Evolutionary conservation across 2,329 filamentous ascomycete species (phyloP).

Genomic region (Cladophialophora bantiana): DNA sequence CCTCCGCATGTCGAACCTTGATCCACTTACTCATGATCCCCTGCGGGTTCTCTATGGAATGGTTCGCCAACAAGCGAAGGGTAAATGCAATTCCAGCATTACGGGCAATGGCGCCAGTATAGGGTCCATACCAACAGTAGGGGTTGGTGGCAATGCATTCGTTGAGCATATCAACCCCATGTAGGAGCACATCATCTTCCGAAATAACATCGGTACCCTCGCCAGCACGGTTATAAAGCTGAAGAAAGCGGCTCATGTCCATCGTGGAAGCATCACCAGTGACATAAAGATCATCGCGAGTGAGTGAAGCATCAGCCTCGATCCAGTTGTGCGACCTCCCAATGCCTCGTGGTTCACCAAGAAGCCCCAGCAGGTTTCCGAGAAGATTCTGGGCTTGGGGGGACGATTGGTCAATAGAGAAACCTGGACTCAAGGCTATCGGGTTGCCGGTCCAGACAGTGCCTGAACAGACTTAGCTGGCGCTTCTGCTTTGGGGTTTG

Average conservation of each 20-base stretch:
- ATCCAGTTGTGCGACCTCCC: constrained; percentile 63
- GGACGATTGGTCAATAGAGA: constrained; percentile 60
- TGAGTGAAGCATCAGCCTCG: constrained; percentile 62
- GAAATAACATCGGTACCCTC: constrained; percentile 44
- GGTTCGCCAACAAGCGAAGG: constrained; percentile 54
- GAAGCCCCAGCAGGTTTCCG: constrained; percentile 53
- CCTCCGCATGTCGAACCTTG: neutral
- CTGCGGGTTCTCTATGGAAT: constrained; percentile 52
- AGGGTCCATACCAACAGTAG: constrained; percentile 62
- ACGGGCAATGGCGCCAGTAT: constrained; percentile 58
- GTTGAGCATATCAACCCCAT: constrained; percentile 55
- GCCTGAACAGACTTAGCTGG: constrained; percentile 34
- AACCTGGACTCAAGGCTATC: constrained; percentile 57
- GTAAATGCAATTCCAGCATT: constrained; percentile 59
- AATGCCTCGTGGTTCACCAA: constrained; percentile 57
- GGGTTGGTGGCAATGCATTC: constrained; percentile 60
- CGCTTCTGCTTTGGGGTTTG: neutral
- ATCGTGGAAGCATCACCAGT: constrained; percentile 60
- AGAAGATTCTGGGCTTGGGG: constrained; percentile 51
- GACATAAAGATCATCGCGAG: constrained; percentile 61
- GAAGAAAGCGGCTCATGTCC: constrained; percentile 60
- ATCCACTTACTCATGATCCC: constrained; percentile 47
- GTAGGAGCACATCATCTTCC: constrained; percentile 39
- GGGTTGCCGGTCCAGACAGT: constrained; percentile 60
- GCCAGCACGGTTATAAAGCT: constrained; percentile 53